A percentile compares a stretch with the other conserved stretches of the same genome.
Evolutionary conservation across 495 filamentous ascomycete species (phyloP).

Genomic region (Rostrohypoxylon terebratum): DNA sequence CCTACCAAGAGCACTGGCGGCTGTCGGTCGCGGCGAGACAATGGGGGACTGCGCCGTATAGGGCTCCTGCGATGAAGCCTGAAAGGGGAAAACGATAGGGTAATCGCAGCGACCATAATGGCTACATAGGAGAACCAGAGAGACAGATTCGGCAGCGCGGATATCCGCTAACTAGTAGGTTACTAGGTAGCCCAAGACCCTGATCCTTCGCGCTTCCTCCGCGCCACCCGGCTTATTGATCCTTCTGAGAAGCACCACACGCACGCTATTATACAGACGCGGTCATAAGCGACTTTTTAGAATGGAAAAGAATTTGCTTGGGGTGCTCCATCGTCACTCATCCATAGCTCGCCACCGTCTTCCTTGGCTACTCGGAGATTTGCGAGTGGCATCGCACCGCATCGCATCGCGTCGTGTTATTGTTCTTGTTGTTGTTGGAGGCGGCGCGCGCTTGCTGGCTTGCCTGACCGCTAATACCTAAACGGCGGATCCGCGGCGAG

Average conservation of each 20-base stretch:
- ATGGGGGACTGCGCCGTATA: constrained; percentile 1
- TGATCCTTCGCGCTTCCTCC: constrained; percentile 26
- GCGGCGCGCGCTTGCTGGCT: too few species aligned
- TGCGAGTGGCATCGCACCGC: background rate
- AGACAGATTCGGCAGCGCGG: constrained; percentile 6
- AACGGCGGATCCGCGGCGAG: background rate
- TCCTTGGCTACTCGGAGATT: constrained; percentile 3
- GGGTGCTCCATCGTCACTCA: background rate
- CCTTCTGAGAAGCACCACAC: constrained; percentile 10
- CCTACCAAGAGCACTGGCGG: background rate
- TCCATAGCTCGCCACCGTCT: background rate
- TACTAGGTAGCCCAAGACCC: background rate
- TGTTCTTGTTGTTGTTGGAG: background rate
- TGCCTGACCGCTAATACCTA: background rate
- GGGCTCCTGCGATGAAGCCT: background rate
- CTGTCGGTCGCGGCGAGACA: constrained; percentile 1
- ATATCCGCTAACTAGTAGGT: constrained; percentile 20
- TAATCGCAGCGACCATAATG: background rate
- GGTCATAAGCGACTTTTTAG: background rate
- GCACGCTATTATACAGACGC: background rate
- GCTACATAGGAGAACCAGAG: background rate
- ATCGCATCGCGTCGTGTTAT: too few species aligned
- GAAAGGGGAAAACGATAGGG: constrained; percentile 1
- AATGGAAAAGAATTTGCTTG: background rate
- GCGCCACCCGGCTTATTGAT: constrained; percentile 35